Percentiles rank a stretch among this genome's conserved stretches.
phyloP scores from a whole-genome alignment of 139 green algal genomes.

The Dunaliella primolecta region DNA sequence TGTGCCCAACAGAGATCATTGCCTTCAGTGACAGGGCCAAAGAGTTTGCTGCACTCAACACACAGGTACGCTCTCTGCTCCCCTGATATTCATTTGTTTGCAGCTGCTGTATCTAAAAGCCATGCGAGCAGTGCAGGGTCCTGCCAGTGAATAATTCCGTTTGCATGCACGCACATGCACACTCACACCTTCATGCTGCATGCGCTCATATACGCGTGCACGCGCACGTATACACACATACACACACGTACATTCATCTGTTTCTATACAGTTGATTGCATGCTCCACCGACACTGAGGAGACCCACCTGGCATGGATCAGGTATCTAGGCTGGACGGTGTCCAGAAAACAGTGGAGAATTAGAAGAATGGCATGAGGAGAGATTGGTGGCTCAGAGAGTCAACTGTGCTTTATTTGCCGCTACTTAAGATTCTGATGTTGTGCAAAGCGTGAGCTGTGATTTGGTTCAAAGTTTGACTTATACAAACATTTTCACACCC shows the following conservation, averaged over 20 bases:
- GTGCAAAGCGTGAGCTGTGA: too few relatives aligned
- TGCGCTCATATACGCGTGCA: neutral
- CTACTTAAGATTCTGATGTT: too few relatives aligned
- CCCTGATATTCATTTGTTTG: neutral
- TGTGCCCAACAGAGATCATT: conserved; percentile 83
- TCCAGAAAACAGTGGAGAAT: too few relatives aligned
- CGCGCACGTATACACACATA: neutral
- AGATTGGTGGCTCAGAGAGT: too few relatives aligned
- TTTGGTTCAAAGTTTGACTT: too few relatives aligned
- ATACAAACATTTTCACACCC: too few relatives aligned
- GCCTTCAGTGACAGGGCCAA: conserved; percentile 77
- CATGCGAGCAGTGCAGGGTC: neutral
- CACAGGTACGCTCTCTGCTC: conserved; percentile 39
- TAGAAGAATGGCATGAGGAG: too few relatives aligned
- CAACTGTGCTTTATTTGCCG: too few relatives aligned
- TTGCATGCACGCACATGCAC: neutral
- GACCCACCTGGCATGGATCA: conserved; percentile 82
- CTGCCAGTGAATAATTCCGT: neutral
- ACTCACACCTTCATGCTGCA: neutral
- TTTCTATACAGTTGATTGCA: conserved; percentile 54
- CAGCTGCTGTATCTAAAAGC: neutral
- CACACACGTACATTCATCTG: too few relatives aligned
- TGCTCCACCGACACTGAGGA: conserved; percentile 79
- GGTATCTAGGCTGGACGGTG: too few relatives aligned
- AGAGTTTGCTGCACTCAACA: conserved; percentile 77